Evolutionary conservation across 2,329 filamentous ascomycete genomes (phyloP).

Genomic region (Capronia americana): DNA sequence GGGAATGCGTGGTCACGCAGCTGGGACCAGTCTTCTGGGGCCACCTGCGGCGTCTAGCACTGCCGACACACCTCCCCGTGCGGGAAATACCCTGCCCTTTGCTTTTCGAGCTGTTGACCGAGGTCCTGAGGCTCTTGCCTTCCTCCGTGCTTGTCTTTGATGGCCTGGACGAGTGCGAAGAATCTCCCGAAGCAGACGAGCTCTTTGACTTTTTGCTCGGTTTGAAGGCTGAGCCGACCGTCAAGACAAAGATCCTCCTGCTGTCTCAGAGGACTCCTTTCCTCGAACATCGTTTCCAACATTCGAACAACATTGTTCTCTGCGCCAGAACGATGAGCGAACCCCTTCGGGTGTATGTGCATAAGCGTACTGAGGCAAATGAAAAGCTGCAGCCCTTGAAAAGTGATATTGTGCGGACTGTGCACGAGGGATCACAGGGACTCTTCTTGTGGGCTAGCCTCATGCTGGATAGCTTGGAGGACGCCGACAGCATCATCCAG

Average conservation of each 20-base stretch:
- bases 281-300: background rate
- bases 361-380: background rate
- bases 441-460: background rate
- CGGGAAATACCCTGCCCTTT: background rate
- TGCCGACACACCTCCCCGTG: background rate
- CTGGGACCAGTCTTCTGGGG: background rate
- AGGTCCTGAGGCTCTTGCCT: background rate
- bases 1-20: background rate
- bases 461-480: background rate
- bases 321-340: background rate
- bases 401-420: background rate
- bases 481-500: background rate
- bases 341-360: background rate
- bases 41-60: background rate
- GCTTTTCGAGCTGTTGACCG: background rate
- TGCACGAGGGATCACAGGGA: background rate
- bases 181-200: background rate
- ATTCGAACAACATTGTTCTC: background rate
- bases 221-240: background rate
- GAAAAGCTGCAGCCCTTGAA: background rate
- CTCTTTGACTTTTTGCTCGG: background rate
- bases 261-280: background rate
- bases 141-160: background rate
- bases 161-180: background rate
- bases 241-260: background rate